Conservation (phyloP, 140 eudicot species). For the Stevia rebaudiana region DNA sequence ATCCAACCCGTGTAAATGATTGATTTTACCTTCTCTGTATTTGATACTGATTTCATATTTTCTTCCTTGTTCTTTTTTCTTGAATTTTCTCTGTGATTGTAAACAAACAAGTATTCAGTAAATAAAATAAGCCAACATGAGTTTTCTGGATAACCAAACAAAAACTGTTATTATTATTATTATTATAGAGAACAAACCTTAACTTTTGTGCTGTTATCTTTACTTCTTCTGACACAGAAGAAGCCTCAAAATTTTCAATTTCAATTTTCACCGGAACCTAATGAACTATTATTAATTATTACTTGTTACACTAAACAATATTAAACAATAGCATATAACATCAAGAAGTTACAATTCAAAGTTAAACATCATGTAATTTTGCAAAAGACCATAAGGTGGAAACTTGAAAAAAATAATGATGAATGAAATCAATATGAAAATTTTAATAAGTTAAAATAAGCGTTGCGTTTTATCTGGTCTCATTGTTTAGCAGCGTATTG, state of each 20-base stretch:
- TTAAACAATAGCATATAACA: not conserved
- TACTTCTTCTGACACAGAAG: constrained; percentile 46
- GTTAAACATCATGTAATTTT: too few species aligned
- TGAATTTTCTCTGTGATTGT: constrained; percentile 40
- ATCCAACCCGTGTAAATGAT: not conserved
- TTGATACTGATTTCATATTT: constrained; percentile 43
- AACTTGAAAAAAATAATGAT: too few species aligned
- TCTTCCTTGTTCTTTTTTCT: constrained; percentile 40
- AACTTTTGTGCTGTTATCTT: constrained; percentile 58
- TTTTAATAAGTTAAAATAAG: not conserved
- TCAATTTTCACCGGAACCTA: constrained; percentile 51
- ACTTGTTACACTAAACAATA: too few species aligned
- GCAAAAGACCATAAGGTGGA: too few species aligned
- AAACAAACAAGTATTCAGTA: constrained; percentile 4
- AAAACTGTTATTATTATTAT: not conserved
- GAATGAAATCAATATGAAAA: not conserved
- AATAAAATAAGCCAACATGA: constrained; percentile 7
- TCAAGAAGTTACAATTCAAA: not conserved
- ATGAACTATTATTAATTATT: not conserved
- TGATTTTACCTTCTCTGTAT: constrained; percentile 60
- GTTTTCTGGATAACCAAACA: constrained; percentile 3
- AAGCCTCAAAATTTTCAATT: constrained; percentile 36
- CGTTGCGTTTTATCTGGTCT: too few species aligned
- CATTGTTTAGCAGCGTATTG: too few species aligned
- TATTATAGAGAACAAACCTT: constrained; percentile 39